Evolutionary conservation across 176 grass and related monocot genomes (phyloP).

Genomic region (Thinopyrum elongatum): DNA sequence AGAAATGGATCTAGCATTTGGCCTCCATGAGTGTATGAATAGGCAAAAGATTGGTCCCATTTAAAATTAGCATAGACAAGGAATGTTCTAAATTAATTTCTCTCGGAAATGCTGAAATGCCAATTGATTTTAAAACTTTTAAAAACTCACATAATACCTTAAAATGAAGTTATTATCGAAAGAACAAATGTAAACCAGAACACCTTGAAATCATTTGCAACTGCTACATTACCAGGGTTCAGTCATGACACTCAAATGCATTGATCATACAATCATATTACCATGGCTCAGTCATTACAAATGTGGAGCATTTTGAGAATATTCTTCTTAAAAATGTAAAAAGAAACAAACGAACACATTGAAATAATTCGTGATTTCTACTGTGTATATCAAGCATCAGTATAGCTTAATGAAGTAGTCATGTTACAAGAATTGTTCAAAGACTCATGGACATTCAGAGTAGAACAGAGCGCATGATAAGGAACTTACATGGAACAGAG

Average conservation of each 20-base stretch:
- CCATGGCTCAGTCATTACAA: not conserved
- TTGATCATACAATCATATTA: not conserved
- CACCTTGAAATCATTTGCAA: not conserved
- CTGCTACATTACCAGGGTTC: not conserved
- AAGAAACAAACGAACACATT: not conserved
- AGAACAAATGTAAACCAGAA: not conserved
- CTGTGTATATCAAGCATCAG: not conserved
- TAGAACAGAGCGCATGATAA: constrained; percentile 27
- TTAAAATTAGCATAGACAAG: not conserved
- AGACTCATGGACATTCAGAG: constrained; percentile 1
- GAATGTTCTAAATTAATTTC: constrained; percentile 6
- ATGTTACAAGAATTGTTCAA: not conserved
- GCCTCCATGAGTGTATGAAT: not conserved
- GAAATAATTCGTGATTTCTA: not conserved
- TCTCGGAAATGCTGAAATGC: not conserved
- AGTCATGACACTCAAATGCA: not conserved
- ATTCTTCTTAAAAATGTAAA: not conserved
- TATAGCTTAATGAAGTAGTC: not conserved
- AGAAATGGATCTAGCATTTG: not conserved
- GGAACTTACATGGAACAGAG: constrained; percentile 77
- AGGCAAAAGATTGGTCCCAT: not conserved
- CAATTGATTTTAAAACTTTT: not conserved
- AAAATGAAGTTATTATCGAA: not conserved
- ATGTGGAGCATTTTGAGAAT: not conserved
- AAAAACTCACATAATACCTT: not conserved